phyloP scores from a whole-genome alignment of 164 flowering plant genomes.

The Pachysandra terminalis region DNA sequence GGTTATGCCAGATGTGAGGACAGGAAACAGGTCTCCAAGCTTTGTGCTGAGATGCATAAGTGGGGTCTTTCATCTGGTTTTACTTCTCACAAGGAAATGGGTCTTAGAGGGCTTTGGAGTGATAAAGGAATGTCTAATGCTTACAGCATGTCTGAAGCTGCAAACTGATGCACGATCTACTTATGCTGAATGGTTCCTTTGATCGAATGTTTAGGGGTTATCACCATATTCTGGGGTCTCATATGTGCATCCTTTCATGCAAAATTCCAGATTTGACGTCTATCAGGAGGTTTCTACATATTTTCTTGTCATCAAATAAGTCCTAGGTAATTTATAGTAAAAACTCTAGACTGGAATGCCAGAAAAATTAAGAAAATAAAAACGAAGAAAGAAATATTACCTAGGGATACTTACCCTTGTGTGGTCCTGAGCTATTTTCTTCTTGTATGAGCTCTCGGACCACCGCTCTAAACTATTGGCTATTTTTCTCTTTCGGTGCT shows the following conservation, averaged over 20 bases:
- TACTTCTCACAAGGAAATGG: slow-evolving; percentile 5
- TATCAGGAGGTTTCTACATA: neutral
- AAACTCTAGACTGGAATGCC: too few relatives aligned
- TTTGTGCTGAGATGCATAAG: slow-evolving; percentile 20
- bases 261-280: neutral
- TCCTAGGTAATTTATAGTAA: neutral
- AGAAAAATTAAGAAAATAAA: too few relatives aligned
- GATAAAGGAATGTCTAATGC: slow-evolving; percentile 7
- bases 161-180: slow-evolving; percentile 18
- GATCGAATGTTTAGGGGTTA: slow-evolving; percentile 1
- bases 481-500: too few relatives aligned
- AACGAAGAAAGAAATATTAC: too few relatives aligned
- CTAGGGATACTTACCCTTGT: too few relatives aligned
- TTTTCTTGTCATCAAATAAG: neutral
- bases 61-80: slow-evolving; percentile 14
- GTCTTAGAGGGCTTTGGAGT: slow-evolving; percentile 2
- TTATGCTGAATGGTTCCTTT: neutral
- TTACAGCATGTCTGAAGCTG: slow-evolving; percentile 22
- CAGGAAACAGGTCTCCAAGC: slow-evolving; percentile 17
- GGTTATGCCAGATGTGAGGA: slow-evolving; percentile 22
- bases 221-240: neutral
- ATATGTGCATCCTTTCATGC: neutral
- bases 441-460: too few relatives aligned
- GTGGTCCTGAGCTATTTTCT: too few relatives aligned
- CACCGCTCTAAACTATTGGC: too few relatives aligned